Evolutionary conservation across 2,329 filamentous ascomycete genomes (phyloP).

Genomic region (Ophiocordyceps camponoti-floridani): DNA sequence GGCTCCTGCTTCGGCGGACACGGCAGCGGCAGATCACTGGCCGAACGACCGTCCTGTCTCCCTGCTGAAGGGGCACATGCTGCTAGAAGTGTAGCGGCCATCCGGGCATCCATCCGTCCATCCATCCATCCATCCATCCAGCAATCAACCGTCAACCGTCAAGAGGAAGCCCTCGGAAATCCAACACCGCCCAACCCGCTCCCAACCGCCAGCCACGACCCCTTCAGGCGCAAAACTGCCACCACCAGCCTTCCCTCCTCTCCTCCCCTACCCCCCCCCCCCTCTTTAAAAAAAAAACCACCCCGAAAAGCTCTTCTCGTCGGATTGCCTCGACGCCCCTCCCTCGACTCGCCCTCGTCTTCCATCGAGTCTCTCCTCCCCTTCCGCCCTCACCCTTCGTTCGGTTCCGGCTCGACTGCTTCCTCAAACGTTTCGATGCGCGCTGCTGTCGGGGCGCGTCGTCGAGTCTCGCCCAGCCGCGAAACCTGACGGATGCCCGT

Average conservation of each 20-base stretch:
- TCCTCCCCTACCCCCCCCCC: background rate
- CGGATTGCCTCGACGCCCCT: background rate
- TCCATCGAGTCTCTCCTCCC: background rate
- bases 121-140: too few relatives aligned
- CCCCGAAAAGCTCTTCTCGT: too few relatives aligned
- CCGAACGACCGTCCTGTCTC: background rate
- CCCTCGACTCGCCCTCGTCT: background rate
- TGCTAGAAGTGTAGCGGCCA: too few relatives aligned
- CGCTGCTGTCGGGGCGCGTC: slow-evolving; percentile 24
- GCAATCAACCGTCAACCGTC: background rate
- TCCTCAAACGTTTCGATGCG: slow-evolving; percentile 23
- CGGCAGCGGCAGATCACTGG: background rate
- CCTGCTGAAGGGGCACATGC: background rate
- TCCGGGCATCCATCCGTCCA: too few relatives aligned
- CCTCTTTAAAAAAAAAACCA: too few relatives aligned
- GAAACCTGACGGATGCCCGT: slow-evolving; percentile 25
- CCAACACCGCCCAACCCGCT: background rate
- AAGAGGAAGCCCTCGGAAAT: background rate
- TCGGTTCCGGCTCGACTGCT: background rate
- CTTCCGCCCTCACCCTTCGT: background rate
- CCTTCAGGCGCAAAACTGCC: background rate
- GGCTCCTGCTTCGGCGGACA: too few relatives aligned
- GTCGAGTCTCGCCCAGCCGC: slow-evolving; percentile 20
- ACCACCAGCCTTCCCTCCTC: background rate
- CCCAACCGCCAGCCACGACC: background rate